These are phyloP conservation scores for Alternaria triticimaculans DNA, from an alignment of 2,329 filamentous ascomycete genomes.

Conservation along the genomic window DNA sequence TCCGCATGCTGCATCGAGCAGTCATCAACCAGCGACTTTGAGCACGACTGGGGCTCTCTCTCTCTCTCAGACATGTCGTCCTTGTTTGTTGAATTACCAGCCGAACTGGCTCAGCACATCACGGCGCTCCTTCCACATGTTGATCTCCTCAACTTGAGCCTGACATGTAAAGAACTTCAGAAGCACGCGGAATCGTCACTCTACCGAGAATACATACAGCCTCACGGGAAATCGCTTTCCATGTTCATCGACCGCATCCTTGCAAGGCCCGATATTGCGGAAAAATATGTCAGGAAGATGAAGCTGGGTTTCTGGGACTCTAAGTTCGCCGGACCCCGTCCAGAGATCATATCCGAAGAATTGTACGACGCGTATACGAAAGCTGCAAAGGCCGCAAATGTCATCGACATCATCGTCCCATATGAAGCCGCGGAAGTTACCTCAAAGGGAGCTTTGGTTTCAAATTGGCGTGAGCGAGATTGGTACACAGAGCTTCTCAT, in stretches of 20 bases:
- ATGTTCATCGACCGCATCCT: slow-evolving; percentile 8
- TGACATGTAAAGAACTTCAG: slow-evolving; percentile 16
- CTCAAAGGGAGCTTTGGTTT: not conserved
- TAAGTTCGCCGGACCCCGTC: not conserved
- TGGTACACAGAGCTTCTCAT: not conserved
- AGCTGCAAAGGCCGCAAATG: slow-evolving; percentile 13
- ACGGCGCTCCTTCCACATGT: slow-evolving; percentile 13
- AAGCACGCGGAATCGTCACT: slow-evolving; percentile 15
- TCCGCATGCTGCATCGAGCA: not conserved
- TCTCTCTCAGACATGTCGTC: not conserved
- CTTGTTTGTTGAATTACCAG: not conserved
- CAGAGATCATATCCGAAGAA: not conserved
- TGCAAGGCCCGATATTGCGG: slow-evolving; percentile 4
- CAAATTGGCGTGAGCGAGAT: not conserved
- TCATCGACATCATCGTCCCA: slow-evolving; percentile 7
- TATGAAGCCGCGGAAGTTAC: slow-evolving; percentile 6
- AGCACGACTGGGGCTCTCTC: not conserved
- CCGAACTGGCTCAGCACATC: slow-evolving; percentile 19
- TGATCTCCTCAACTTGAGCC: slow-evolving; percentile 21
- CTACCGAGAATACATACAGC: slow-evolving; percentile 14
- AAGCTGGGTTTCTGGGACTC: slow-evolving; percentile 3
- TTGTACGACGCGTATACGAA: not conserved
- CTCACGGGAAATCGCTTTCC: not conserved
- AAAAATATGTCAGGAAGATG: slow-evolving; percentile 7
- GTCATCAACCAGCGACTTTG: not conserved